Evolutionary conservation across 805 yeast species (phyloP).

Genomic region (Myxozyma mucilagina): DNA sequence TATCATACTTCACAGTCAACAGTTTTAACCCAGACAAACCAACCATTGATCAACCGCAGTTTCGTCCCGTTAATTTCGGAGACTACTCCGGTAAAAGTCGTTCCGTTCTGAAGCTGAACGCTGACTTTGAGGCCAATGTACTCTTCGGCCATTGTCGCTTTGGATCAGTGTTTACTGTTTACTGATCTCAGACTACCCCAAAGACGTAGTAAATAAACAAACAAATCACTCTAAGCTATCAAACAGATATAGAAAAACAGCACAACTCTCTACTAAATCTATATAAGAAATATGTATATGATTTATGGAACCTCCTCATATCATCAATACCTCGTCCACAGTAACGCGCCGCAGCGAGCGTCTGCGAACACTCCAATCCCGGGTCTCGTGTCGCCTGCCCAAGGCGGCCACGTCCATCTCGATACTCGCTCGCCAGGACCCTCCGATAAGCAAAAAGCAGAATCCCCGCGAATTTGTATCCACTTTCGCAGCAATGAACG

Average conservation of each 20-base stretch:
- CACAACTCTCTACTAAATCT: too few species aligned
- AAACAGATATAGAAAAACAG: too few species aligned
- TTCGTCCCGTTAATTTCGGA: constrained; percentile 46
- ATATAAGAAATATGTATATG: background rate
- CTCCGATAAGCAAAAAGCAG: background rate
- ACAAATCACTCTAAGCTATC: too few species aligned
- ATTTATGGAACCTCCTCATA: background rate
- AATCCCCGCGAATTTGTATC: background rate
- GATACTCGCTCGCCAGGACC: background rate
- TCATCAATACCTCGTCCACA: background rate
- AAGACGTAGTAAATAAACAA: too few species aligned
- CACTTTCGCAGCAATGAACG: constrained; percentile 47
- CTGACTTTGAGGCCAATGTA: constrained; percentile 25
- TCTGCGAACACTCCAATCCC: background rate
- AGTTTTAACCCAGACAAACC: background rate
- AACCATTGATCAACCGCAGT: constrained; percentile 45
- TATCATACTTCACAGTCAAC: background rate
- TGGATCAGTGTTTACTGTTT: too few species aligned
- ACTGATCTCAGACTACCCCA: too few species aligned
- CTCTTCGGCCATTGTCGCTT: constrained; percentile 8
- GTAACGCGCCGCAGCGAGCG: background rate
- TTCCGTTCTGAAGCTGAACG: constrained; percentile 25
- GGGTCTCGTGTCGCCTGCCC: constrained; percentile 7
- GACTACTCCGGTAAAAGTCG: constrained; percentile 44
- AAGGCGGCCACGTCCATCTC: background rate